Evolutionary conservation across 257 asterid genomes (phyloP).

Genomic region (Leonotis leonurus): DNA sequence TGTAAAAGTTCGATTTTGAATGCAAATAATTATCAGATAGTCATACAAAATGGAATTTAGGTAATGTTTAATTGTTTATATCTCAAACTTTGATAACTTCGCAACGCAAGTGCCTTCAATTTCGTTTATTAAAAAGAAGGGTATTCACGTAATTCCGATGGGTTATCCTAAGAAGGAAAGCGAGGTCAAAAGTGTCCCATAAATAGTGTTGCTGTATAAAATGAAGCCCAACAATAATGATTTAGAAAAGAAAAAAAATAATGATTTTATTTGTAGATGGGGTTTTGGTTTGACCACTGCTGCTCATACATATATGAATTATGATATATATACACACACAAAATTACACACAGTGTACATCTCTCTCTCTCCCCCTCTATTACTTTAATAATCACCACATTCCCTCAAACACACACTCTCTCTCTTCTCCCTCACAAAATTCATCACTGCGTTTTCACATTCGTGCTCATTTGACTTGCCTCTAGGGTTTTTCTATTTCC

Average conservation of each 20-base stretch:
- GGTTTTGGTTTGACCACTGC: slow-evolving; percentile 62
- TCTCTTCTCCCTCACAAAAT: slow-evolving; percentile 26
- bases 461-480: slow-evolving; percentile 37
- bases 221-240: slow-evolving; percentile 25
- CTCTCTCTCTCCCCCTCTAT: slow-evolving; percentile 8
- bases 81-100: no score
- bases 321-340: no score
- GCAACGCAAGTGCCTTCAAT: no score
- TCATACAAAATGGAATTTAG: no score
- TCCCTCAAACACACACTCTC: slow-evolving; percentile 11
- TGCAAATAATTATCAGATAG: no score
- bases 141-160: not conserved
- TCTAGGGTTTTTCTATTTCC: slow-evolving; percentile 34
- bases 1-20: no score
- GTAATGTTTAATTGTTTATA: no score
- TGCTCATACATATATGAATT: slow-evolving; percentile 1
- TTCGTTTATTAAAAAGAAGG: not conserved
- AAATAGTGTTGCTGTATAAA: slow-evolving; percentile 3
- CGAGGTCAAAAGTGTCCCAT: slow-evolving; percentile 31
- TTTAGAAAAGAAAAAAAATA: no score
- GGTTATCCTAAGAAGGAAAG: not conserved
- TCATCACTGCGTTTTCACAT: slow-evolving; percentile 33
- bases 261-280: slow-evolving; percentile 23
- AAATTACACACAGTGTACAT: no score
- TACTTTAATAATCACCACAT: slow-evolving; percentile 18